phyloP scores from a whole-genome alignment of 106 monocot species.

The Xerophyta viscosa region DNA sequence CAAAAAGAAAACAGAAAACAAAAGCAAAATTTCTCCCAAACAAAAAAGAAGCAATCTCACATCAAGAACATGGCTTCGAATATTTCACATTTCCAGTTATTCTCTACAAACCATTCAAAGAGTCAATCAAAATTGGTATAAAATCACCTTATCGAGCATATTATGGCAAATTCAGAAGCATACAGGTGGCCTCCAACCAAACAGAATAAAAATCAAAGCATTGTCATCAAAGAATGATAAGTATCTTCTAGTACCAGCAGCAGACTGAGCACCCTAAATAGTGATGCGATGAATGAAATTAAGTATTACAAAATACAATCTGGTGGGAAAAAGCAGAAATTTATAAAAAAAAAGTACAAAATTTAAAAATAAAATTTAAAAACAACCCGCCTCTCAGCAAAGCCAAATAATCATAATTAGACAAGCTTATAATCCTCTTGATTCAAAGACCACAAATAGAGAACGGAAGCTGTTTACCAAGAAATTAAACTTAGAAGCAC shows the following conservation, averaged over 20 bases:
- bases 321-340: no score
- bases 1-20: no score
- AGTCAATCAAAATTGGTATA: background rate
- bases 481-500: slow-evolving; percentile 6
- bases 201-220: background rate
- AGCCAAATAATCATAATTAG: background rate
- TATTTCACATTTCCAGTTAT: no score
- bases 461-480: background rate
- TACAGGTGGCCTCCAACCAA: background rate
- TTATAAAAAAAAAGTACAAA: no score
- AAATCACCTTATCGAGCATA: background rate
- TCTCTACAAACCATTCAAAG: background rate
- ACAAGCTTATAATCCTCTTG: slow-evolving; percentile 1
- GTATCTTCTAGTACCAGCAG: background rate
- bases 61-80: no score
- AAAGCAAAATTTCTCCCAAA: no score
- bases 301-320: slow-evolving; percentile 2
- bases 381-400: background rate
- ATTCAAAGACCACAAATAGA: slow-evolving; percentile 1
- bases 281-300: background rate
- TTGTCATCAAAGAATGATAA: background rate
- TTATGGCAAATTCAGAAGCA: background rate
- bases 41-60: no score
- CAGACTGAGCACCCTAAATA: background rate
- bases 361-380: no score